Percentiles rank a stretch among this genome's conserved stretches.
phyloP scores from a whole-genome alignment of 2,329 filamentous ascomycete genomes.

The Graphium sp. region DNA sequence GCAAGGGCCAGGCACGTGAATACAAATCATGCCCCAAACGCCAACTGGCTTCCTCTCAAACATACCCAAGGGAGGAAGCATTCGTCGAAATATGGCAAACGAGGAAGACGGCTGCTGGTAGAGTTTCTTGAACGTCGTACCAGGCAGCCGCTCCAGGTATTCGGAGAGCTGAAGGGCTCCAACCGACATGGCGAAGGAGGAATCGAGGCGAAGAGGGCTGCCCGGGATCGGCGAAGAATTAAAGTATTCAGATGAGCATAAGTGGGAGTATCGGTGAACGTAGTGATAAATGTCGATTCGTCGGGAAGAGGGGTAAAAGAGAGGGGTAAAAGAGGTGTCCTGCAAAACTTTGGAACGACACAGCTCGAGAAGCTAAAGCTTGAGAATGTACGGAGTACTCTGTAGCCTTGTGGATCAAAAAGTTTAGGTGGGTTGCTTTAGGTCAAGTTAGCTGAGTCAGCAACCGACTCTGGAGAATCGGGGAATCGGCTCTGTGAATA shows the following conservation, averaged over 20 bases:
- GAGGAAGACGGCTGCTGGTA: slow-evolving; percentile 94
- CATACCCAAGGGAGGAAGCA: slow-evolving; percentile 80
- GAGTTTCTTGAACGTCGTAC: slow-evolving; percentile 75
- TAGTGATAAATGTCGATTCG: not conserved
- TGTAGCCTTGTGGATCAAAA: not conserved
- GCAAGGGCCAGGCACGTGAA: no score
- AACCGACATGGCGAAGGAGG: slow-evolving; percentile 23
- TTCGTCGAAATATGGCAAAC: slow-evolving; percentile 89
- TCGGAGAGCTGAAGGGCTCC: slow-evolving; percentile 50
- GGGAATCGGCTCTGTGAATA: no score
- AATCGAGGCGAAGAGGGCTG: not conserved
- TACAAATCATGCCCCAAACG: no score
- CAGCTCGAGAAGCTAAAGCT: no score
- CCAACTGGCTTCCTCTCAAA: no score
- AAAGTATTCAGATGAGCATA: not conserved
- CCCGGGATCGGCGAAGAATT: not conserved
- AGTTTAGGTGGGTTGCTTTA: no score
- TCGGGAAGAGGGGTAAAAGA: no score
- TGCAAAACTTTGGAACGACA: no score
- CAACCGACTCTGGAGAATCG: no score
- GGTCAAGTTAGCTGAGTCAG: no score
- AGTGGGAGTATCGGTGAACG: not conserved
- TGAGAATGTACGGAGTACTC: no score
- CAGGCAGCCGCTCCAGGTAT: slow-evolving; percentile 82
- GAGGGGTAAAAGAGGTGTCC: no score